These are phyloP conservation scores for Lachnellula suecica DNA, from an alignment of 2,329 filamentous ascomycete species.

Conservation along the genomic window DNA sequence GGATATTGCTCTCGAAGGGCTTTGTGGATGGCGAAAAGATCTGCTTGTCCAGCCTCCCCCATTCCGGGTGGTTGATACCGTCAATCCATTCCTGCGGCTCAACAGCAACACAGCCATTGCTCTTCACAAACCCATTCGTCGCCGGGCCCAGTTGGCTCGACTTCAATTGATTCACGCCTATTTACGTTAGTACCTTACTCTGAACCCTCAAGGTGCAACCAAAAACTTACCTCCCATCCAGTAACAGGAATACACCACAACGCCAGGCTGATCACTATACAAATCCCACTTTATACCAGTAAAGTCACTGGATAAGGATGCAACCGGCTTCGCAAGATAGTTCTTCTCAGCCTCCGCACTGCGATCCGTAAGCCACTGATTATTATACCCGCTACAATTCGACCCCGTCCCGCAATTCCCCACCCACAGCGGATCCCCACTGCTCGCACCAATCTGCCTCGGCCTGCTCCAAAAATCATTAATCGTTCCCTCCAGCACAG, in stretches of 20 bases:
- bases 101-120: slow-evolving; percentile 84
- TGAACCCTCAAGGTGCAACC: neutral
- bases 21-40: slow-evolving; percentile 47
- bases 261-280: slow-evolving; percentile 79
- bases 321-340: slow-evolving; percentile 39
- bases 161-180: slow-evolving; percentile 48
- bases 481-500: slow-evolving; percentile 63
- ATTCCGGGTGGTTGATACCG: slow-evolving; percentile 86
- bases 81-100: slow-evolving; percentile 94
- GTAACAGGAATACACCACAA: slow-evolving; percentile 79
- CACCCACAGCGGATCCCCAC: slow-evolving; percentile 57
- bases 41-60: slow-evolving; percentile 66
- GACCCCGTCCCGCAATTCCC: slow-evolving; percentile 79
- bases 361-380: slow-evolving; percentile 47
- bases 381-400: slow-evolving; percentile 74
- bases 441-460: slow-evolving; percentile 73
- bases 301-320: slow-evolving; percentile 68
- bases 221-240: slow-evolving; percentile 47
- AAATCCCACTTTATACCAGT: slow-evolving; percentile 82
- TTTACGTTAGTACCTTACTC: neutral
- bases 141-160: slow-evolving; percentile 53
- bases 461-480: slow-evolving; percentile 79
- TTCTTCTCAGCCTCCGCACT: slow-evolving; percentile 31
- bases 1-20: slow-evolving; percentile 14
- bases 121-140: slow-evolving; percentile 44